Percentiles rank a stretch among this genome's conserved stretches.
These are phyloP conservation scores for Phytophthora podocarpi DNA, from an alignment of 352 stramenopile species.

Conservation along the genomic window DNA sequence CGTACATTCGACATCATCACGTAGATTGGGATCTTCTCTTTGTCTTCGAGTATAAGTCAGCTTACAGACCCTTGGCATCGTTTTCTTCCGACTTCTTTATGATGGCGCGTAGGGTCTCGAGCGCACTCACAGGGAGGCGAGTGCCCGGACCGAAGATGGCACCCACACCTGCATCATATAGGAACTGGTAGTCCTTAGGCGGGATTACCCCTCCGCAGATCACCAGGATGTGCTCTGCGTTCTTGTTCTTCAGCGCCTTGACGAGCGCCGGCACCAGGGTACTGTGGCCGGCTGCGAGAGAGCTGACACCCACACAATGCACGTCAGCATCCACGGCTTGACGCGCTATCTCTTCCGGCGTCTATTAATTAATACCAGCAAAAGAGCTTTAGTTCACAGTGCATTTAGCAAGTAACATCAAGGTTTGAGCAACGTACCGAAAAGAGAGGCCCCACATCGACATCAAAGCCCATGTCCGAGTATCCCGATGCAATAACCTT, in stretches of 20 bases:
- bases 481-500: conserved; percentile 97
- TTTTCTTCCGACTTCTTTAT: conserved; percentile 61
- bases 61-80: conserved; percentile 41
- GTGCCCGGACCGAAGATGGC: conserved; percentile 97
- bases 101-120: conserved; percentile 55
- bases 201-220: conserved; percentile 97
- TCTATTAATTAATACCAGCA: conserved; percentile 25
- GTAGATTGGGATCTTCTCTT: conserved; percentile 7
- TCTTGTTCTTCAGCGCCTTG: conserved; percentile 90
- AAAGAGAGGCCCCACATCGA: conserved; percentile 97
- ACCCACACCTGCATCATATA: conserved; percentile 92
- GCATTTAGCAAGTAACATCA: neutral
- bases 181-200: conserved; percentile 95
- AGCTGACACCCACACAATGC: conserved; percentile 92
- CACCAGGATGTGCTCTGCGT: conserved; percentile 94
- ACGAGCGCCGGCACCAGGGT: conserved; percentile 95
- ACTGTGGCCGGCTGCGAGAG: conserved; percentile 95
- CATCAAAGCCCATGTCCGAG: conserved; percentile 97
- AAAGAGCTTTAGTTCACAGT: neutral
- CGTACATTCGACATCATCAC: conserved; percentile 12
- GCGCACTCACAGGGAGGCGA: conserved; percentile 86
- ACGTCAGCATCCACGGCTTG: conserved; percentile 96
- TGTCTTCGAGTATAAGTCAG: too few species aligned
- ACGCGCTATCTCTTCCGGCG: conserved; percentile 58
- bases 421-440: conserved; percentile 48